Conservation (phyloP, 306 rosid species). For the Pterocarpus santalinus region DNA sequence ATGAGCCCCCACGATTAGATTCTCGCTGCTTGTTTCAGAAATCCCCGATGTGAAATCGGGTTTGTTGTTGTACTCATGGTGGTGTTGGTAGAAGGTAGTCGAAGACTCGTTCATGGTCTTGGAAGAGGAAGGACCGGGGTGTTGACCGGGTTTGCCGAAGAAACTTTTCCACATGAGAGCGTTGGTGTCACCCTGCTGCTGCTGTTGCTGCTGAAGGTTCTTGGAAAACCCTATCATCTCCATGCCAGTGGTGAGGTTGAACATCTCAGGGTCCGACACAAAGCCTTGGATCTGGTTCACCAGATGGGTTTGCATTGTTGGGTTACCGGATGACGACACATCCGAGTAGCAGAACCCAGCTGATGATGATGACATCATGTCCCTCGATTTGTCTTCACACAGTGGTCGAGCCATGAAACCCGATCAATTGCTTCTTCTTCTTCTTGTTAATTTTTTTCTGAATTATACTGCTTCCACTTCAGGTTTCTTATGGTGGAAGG, state of each 20-base stretch:
- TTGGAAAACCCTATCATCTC: constrained; percentile 80
- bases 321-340: constrained; percentile 59
- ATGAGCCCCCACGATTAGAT: constrained; percentile 56
- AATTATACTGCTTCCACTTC: neutral
- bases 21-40: constrained; percentile 58
- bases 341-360: constrained; percentile 68
- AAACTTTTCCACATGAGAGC: constrained; percentile 55
- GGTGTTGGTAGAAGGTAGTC: constrained; percentile 51
- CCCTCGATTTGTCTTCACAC: constrained; percentile 63
- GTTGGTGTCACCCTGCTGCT: constrained; percentile 44
- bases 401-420: constrained; percentile 62
- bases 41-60: constrained; percentile 59
- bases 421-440: neutral
- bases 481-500: constrained; percentile 7
- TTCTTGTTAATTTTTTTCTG: neutral
- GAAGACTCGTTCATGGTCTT: constrained; percentile 52
- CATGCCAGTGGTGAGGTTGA: constrained; percentile 78
- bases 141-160: constrained; percentile 42
- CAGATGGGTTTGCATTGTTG: constrained; percentile 58
- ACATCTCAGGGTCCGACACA: constrained; percentile 71
- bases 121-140: constrained; percentile 57
- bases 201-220: constrained; percentile 48
- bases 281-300: constrained; percentile 75
- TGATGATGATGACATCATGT: constrained; percentile 53
- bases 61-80: constrained; percentile 20